These are phyloP conservation scores for Dendrobium chrysotoxum DNA, from an alignment of 106 monocot species.

Conservation along the genomic window DNA sequence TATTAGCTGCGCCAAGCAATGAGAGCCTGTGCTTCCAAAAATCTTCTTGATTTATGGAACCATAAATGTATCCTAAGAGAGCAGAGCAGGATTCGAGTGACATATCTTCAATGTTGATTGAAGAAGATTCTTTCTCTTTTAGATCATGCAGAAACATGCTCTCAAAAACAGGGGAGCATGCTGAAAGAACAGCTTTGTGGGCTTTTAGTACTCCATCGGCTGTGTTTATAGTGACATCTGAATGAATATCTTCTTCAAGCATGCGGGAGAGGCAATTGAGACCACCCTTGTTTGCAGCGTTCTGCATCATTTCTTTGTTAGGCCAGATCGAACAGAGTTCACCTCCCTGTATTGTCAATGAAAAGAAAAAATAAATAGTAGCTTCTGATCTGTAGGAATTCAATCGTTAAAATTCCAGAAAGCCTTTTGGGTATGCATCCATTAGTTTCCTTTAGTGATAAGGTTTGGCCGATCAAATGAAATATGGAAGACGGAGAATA, in stretches of 20 bases:
- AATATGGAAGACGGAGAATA: too few species aligned
- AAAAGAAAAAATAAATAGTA: neutral
- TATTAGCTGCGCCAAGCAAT: slow-evolving; percentile 68
- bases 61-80: slow-evolving; percentile 70
- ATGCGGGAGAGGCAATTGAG: slow-evolving; percentile 68
- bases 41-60: slow-evolving; percentile 56
- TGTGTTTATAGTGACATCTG: slow-evolving; percentile 67
- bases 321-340: slow-evolving; percentile 64
- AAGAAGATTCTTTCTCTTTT: slow-evolving; percentile 72
- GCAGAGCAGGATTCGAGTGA: slow-evolving; percentile 55
- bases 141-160: slow-evolving; percentile 87
- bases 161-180: slow-evolving; percentile 73
- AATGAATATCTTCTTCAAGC: slow-evolving; percentile 69
- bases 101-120: slow-evolving; percentile 67
- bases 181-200: slow-evolving; percentile 77
- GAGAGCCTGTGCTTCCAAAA: slow-evolving; percentile 77
- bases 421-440: too few species aligned
- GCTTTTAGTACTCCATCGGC: slow-evolving; percentile 36
- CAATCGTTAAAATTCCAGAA: too few species aligned
- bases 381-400: too few species aligned
- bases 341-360: slow-evolving; percentile 31
- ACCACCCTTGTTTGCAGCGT: slow-evolving; percentile 34
- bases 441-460: too few species aligned
- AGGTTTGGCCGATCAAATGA: too few species aligned
- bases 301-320: slow-evolving; percentile 36